Percentiles rank a stretch among this genome's conserved stretches.
These are phyloP conservation scores for Phyllosticta citribraziliensis DNA, from an alignment of 2,329 filamentous ascomycete genomes.

Conservation along the genomic window DNA sequence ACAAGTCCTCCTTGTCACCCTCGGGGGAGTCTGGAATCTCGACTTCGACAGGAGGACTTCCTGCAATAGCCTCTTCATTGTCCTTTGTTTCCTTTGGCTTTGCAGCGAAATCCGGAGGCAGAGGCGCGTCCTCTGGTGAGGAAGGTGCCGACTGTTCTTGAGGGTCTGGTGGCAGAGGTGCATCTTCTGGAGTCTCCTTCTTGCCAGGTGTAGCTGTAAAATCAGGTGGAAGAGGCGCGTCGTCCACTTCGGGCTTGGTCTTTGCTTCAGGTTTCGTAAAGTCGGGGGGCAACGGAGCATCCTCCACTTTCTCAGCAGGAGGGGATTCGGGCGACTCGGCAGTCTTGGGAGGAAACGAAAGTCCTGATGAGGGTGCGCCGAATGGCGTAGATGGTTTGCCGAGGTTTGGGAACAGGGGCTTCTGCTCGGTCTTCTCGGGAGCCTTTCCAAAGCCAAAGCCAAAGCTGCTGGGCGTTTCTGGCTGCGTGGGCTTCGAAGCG, in stretches of 20 bases:
- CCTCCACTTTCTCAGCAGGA: slow-evolving; percentile 8
- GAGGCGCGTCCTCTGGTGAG: slow-evolving; percentile 25
- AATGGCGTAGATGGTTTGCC: neutral
- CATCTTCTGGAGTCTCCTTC: slow-evolving; percentile 23
- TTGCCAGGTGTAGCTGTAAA: slow-evolving; percentile 13
- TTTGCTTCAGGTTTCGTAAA: slow-evolving; percentile 15
- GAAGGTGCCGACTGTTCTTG: slow-evolving; percentile 17
- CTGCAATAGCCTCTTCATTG: slow-evolving; percentile 35
- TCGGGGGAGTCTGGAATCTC: slow-evolving; percentile 27
- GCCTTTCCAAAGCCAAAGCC: slow-evolving; percentile 2
- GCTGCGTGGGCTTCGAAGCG: slow-evolving; percentile 4
- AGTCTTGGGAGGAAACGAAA: neutral
- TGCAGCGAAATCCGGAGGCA: slow-evolving; percentile 27
- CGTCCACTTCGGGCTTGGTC: slow-evolving; percentile 20
- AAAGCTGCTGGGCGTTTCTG: neutral
- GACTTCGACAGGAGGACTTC: slow-evolving; percentile 37
- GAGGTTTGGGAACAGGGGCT: neutral
- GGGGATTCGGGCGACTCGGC: slow-evolving; percentile 1
- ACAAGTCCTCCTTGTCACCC: slow-evolving; percentile 34
- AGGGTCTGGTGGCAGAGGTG: slow-evolving; percentile 34
- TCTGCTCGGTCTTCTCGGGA: neutral
- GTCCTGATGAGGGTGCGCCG: neutral
- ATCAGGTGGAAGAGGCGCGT: slow-evolving; percentile 35
- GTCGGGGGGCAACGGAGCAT: slow-evolving; percentile 30
- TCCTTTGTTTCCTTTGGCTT: slow-evolving; percentile 18